These are phyloP conservation scores for Tylopilus balloui DNA, from an alignment of 768 basidiomycete species.

Conservation along the genomic window DNA sequence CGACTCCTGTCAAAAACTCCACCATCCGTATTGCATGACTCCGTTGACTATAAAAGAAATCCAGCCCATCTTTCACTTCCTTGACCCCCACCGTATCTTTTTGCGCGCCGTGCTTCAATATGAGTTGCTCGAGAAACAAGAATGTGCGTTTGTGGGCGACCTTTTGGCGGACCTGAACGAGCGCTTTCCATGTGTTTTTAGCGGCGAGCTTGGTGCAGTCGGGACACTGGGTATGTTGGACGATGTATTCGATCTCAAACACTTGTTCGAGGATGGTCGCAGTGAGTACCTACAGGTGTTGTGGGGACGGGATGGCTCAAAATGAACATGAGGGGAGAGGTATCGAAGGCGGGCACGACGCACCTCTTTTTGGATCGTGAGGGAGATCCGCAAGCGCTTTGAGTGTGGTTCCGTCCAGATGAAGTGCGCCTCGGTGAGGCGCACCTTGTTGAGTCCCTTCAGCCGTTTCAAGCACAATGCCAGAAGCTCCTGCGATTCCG, in stretches of 20 bases:
- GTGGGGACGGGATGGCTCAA: not conserved
- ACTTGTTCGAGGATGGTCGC: conserved; percentile 96
- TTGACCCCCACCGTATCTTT: conserved; percentile 93
- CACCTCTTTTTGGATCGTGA: conserved; percentile 99
- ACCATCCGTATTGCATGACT: conserved; percentile 96
- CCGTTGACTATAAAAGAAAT: conserved; percentile 92
- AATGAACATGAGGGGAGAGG: not conserved
- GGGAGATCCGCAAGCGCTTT: conserved; percentile 83
- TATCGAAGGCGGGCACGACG: conserved; percentile 10
- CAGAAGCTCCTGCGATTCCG: conserved; percentile 89
- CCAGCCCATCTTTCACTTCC: conserved; percentile 90
- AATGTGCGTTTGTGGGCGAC: conserved; percentile 98
- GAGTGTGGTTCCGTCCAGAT: conserved; percentile 99
- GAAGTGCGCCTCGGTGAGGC: conserved; percentile 96
- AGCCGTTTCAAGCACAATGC: conserved; percentile 94
- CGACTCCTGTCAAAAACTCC: conserved; percentile 84
- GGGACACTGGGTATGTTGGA: conserved; percentile 92
- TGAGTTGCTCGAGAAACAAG: conserved; percentile 94
- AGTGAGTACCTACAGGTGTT: conserved; percentile 69
- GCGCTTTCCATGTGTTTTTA: conserved; percentile 98
- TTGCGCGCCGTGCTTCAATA: conserved; percentile 94
- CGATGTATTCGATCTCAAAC: conserved; percentile 94
- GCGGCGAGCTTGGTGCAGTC: conserved; percentile 92
- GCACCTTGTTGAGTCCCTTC: conserved; percentile 89
- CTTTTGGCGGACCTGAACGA: conserved; percentile 98